Evolutionary conservation across 805 yeast species (phyloP).

Genomic region (Saturnispora serradocipensis): DNA sequence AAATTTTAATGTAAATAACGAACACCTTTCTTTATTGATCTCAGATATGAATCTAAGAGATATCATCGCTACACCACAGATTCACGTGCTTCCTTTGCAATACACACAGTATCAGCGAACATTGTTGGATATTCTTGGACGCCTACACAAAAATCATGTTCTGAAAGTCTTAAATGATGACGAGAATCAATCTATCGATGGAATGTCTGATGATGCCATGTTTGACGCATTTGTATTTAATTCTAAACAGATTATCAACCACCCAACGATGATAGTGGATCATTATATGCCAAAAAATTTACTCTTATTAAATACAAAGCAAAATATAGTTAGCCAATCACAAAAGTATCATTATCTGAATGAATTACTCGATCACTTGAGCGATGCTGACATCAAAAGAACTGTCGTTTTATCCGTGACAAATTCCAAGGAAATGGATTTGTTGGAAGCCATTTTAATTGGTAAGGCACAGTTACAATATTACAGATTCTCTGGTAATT

Average conservation of each 20-base stretch:
- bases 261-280: conserved; percentile 65
- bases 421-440: conserved; percentile 60
- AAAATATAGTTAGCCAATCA: conserved; percentile 41
- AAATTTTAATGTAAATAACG: neutral
- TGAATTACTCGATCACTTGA: conserved; percentile 33
- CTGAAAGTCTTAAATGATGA: conserved; percentile 1
- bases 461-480: conserved; percentile 57
- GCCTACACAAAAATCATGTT: conserved; percentile 30
- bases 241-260: conserved; percentile 44
- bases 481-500: conserved; percentile 57
- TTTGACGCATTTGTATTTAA: conserved; percentile 37
- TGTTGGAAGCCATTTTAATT: conserved; percentile 68
- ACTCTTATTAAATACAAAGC: conserved; percentile 56
- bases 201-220: conserved; percentile 25
- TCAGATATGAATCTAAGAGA: conserved; percentile 1
- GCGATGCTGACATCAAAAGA: conserved; percentile 16
- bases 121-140: conserved; percentile 33
- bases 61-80: conserved; percentile 9
- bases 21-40: neutral
- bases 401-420: conserved; percentile 45
- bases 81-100: conserved; percentile 33
- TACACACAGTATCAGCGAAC: conserved; percentile 37
- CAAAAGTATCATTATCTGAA: conserved; percentile 54
- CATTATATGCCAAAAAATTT: conserved; percentile 69
- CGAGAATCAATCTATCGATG: neutral